These are phyloP conservation scores for Thalia dealbata DNA, from an alignment of 176 grass and related monocot species.

Conservation along the genomic window DNA sequence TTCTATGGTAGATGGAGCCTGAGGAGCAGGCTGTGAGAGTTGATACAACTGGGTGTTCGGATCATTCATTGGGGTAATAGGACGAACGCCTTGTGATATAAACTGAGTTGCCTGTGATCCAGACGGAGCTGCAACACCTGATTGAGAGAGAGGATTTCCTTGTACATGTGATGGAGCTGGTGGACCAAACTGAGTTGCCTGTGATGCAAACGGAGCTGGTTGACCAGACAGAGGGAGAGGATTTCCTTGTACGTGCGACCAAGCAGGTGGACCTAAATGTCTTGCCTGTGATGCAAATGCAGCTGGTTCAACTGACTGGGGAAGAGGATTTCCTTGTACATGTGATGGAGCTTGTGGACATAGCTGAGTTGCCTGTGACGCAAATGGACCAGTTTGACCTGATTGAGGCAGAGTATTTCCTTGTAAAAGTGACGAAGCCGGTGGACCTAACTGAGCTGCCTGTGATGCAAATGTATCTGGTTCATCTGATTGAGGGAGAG, in stretches of 20 bases:
- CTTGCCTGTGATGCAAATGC: constrained; percentile 15
- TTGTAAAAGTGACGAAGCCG: constrained; percentile 16
- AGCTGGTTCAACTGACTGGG: constrained; percentile 22
- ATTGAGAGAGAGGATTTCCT: constrained; percentile 31
- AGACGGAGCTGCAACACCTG: constrained; percentile 7
- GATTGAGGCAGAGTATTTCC: constrained; percentile 31
- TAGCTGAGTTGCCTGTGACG: too few relatives aligned
- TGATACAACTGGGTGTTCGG: neutral
- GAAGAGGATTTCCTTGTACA: constrained; percentile 21
- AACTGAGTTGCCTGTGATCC: neutral
- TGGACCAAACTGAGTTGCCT: constrained; percentile 1
- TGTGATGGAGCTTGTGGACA: too few relatives aligned
- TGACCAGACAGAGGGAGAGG: constrained; percentile 17
- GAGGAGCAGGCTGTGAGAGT: neutral
- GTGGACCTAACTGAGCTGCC: constrained; percentile 8
- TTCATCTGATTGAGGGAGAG: constrained; percentile 13
- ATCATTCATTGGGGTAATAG: neutral
- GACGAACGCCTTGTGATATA: neutral
- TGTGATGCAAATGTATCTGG: constrained; percentile 20
- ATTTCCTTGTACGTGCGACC: constrained; percentile 29
- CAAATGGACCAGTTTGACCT: constrained; percentile 3
- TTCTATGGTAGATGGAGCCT: neutral
- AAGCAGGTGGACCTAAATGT: neutral
- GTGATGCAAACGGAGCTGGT: constrained; percentile 17
- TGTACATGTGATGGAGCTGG: constrained; percentile 29